A percentile compares a stretch with the other conserved stretches of the same genome.
Evolutionary conservation across 148 eudicot genomes (phyloP).

Genomic region (Dysphania ambrosioides): DNA sequence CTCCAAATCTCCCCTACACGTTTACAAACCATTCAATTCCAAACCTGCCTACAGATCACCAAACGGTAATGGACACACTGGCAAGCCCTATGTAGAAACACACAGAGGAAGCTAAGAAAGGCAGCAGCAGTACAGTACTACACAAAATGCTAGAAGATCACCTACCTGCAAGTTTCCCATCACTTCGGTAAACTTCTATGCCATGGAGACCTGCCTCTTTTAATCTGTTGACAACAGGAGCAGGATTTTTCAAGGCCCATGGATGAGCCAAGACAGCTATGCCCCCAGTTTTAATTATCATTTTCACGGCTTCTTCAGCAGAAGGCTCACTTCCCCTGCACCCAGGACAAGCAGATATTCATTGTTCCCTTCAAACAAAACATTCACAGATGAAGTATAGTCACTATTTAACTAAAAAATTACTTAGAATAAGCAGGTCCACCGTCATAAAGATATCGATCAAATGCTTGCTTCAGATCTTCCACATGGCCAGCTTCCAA

Average conservation of each 20-base stretch:
- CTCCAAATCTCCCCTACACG: neutral
- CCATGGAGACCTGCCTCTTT: conserved; percentile 90
- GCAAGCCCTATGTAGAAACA: neutral
- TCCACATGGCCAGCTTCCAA: conserved; percentile 94
- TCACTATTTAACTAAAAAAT: neutral
- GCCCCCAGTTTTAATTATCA: conserved; percentile 80
- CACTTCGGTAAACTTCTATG: conserved; percentile 85
- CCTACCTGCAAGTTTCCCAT: conserved; percentile 84
- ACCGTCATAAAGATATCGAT: conserved; percentile 83
- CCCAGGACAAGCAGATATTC: conserved; percentile 12
- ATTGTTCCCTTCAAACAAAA: neutral
- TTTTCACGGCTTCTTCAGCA: conserved; percentile 72
- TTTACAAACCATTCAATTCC: too few species aligned
- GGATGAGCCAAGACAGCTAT: conserved; percentile 94
- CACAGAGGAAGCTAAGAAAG: neutral
- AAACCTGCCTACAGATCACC: too few species aligned
- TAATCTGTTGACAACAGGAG: conserved; percentile 52
- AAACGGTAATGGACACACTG: neutral
- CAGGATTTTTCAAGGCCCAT: conserved; percentile 82
- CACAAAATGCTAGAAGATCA: neutral
- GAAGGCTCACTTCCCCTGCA: conserved; percentile 85
- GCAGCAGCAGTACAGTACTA: neutral
- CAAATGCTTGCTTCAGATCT: conserved; percentile 85
- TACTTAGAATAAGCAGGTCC: conserved; percentile 99
- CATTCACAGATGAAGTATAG: neutral